Conservation (phyloP, 2,329 filamentous ascomycete genomes). For the Exserohilum turcica region DNA sequence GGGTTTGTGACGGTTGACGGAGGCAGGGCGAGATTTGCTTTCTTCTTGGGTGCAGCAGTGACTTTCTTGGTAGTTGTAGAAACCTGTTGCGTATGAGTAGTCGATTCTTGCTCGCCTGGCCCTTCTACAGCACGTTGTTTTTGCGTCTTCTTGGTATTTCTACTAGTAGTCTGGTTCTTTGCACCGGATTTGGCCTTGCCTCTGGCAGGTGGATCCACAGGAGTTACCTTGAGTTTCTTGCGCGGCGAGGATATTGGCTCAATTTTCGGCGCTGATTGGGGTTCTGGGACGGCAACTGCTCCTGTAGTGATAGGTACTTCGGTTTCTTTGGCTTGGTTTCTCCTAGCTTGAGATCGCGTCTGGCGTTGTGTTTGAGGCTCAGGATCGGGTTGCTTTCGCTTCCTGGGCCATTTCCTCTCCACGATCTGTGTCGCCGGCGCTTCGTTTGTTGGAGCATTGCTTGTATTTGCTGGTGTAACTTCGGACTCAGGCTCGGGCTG, state of each 20-base stretch:
- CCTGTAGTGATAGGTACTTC: not conserved
- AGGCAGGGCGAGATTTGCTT: not conserved
- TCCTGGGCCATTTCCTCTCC: constrained; percentile 1
- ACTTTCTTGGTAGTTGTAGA: not conserved
- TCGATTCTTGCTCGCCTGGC: not conserved
- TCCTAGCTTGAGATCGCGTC: constrained; percentile 18
- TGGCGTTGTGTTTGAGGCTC: constrained; percentile 2
- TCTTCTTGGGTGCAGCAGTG: not conserved
- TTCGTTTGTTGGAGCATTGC: not conserved
- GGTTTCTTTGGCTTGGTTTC: constrained; percentile 1
- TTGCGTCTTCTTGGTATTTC: not conserved
- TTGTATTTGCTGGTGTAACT: not conserved
- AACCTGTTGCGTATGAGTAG: not conserved
- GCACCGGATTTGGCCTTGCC: not conserved
- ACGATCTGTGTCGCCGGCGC: constrained; percentile 9
- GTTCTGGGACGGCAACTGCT: not conserved
- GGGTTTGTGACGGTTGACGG: not conserved
- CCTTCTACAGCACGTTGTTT: not conserved
- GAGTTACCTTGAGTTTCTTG: constrained; percentile 7
- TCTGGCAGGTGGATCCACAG: not conserved
- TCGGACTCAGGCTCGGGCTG: not conserved
- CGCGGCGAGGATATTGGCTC: not conserved
- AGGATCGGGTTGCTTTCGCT: constrained; percentile 12
- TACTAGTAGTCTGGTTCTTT: not conserved
- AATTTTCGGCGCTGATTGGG: constrained; percentile 33